Base-by-base conservation (phyloP, 2,329 filamentous ascomycete species). In the Meredithiella fracta region DNA sequence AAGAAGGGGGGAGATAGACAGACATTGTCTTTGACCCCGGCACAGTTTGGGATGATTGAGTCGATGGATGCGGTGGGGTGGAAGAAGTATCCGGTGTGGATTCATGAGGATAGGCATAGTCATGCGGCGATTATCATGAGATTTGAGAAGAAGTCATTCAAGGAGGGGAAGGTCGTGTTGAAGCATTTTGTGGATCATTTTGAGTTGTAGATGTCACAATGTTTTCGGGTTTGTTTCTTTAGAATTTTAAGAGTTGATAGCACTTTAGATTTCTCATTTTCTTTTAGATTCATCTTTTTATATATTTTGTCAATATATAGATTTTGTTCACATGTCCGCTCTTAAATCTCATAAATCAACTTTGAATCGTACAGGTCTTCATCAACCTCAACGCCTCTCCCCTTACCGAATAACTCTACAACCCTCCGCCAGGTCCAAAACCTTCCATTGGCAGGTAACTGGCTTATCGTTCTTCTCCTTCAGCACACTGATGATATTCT, bases 91-190 rank as follows among this genome's bases (percentile, higher is more conserved):
- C 78, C 76, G 0, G 79, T 90, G 2, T 82, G 84, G 69, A 90
- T 92, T 40, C 83, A 85, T 60, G 85, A 89, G 4, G 76, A 80
- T 55, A 70, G 74, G n/a, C 87, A 95, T 65, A 86, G 79, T 59
- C 91, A 97, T 67, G 91, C 90, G 0, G 90, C 90, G 2, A 94
- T 97, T 51, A 86, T 97, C 60, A 82, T 94, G 37, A 78, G 91
- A 38, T 78, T 73, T 58, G 78, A 84, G 40, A 82, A 79, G 65
- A 71, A 75, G 53, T 70, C 68, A 0, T 94, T 89, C 62, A 73
- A 76, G 1, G 90, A 97, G 68, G 91, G 91, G 0, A 79, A 76
- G 64, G 66, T 86, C 11, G 86, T 96, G 34, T 71, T 92, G 56
- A 76, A 74, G 63, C 91, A 97, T 69, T 97, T 86, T 85, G 70